phyloP scores from a whole-genome alignment of 805 yeast genomes.

The Pichia gijzeniarum region DNA sequence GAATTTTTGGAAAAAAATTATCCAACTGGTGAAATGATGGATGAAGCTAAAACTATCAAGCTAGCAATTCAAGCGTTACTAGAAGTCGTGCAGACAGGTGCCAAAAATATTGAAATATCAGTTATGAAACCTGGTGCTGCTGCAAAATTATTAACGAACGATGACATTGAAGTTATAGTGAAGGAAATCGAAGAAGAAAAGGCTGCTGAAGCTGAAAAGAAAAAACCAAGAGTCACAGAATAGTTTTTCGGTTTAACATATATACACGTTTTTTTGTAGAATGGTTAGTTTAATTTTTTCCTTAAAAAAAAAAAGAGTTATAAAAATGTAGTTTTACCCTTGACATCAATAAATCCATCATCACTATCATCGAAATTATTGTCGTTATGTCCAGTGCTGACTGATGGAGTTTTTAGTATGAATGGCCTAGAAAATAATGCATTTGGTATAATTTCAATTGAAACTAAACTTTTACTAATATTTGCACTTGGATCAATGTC shows the following conservation, averaged over 20 bases:
- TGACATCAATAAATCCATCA: conserved; percentile 22
- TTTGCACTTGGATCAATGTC: conserved; percentile 24
- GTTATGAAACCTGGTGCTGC: conserved; percentile 67
- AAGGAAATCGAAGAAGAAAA: conserved; percentile 83
- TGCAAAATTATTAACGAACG: conserved; percentile 55
- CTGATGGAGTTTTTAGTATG: conserved; percentile 23
- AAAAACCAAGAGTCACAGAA: conserved; percentile 37
- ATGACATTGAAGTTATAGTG: conserved; percentile 68
- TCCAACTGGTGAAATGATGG: conserved; percentile 28
- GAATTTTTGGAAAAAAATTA: conserved; percentile 92
- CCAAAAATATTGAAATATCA: conserved; percentile 90
- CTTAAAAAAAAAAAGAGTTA: not conserved
- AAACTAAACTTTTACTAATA: conserved; percentile 19
- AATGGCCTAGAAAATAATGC: conserved; percentile 17
- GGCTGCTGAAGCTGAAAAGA: conserved; percentile 74
- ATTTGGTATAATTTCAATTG: conserved; percentile 25
- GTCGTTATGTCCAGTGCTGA: conserved; percentile 8
- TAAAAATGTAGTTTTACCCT: conserved; percentile 24
- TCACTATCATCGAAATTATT: conserved; percentile 8
- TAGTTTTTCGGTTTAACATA: conserved; percentile 5
- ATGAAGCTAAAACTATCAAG: conserved; percentile 65
- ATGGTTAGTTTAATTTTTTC: no score
- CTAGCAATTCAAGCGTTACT: conserved; percentile 80
- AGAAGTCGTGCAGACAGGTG: conserved; percentile 97
- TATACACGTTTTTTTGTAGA: not conserved